A percentile compares a stretch with the other conserved stretches of the same genome.
These are phyloP conservation scores for Aspergillus pseudoterreus DNA, from an alignment of 2,329 filamentous ascomycete genomes.

Conservation along the genomic window DNA sequence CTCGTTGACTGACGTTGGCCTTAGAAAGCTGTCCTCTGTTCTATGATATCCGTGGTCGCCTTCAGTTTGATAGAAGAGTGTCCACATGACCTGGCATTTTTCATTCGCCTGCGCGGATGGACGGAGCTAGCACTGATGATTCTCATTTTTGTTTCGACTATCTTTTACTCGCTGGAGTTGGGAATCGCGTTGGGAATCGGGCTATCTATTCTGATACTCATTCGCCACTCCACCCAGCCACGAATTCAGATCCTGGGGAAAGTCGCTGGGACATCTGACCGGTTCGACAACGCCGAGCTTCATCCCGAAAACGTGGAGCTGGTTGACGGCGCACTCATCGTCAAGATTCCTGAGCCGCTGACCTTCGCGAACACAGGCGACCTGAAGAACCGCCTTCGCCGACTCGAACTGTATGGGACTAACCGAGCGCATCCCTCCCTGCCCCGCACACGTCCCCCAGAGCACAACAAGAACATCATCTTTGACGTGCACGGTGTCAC, in stretches of 20 bases:
- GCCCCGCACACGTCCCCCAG: constrained; percentile 70
- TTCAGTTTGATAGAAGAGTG: constrained; percentile 94
- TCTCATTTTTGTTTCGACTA: constrained; percentile 84
- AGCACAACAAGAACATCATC: constrained; percentile 86
- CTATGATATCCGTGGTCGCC: constrained; percentile 94
- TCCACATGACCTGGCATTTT: constrained; percentile 88
- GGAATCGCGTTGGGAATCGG: constrained; percentile 94
- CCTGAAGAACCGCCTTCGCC: constrained; percentile 74
- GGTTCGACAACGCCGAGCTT: constrained; percentile 79
- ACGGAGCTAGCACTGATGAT: constrained; percentile 82
- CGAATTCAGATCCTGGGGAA: constrained; percentile 95
- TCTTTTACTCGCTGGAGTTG: constrained; percentile 90
- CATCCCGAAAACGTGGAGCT: constrained; percentile 75
- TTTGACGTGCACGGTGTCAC: constrained; percentile 99
- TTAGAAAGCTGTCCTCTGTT: constrained; percentile 85
- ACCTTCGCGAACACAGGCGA: constrained; percentile 97
- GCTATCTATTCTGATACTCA: constrained; percentile 81
- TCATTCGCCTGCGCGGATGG: constrained; percentile 79
- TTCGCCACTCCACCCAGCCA: constrained; percentile 84
- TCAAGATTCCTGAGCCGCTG: constrained; percentile 94
- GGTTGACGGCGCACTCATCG: constrained; percentile 86
- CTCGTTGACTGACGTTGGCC: neutral
- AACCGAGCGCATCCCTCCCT: constrained; percentile 79
- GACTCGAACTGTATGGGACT: constrained; percentile 89
- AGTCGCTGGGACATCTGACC: constrained; percentile 69